These are phyloP conservation scores for Gossypioides kirkii DNA, from an alignment of 345 rosid genomes.

Conservation along the genomic window DNA sequence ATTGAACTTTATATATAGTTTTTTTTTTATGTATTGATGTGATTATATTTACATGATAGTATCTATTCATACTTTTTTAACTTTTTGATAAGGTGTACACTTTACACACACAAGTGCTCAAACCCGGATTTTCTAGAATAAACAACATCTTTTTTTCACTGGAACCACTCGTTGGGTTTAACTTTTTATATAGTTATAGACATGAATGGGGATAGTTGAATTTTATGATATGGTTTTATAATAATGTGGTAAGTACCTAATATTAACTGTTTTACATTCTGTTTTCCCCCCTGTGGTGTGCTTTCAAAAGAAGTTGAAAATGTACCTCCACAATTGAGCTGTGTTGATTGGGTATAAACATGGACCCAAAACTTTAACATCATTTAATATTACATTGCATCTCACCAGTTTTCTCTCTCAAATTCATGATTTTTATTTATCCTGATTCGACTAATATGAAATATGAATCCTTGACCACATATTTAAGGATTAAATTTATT, in stretches of 20 bases:
- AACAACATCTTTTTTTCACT: no score
- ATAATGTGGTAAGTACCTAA: not conserved
- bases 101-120: no score
- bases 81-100: no score
- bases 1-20: no score
- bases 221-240: not conserved
- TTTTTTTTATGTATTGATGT: no score
- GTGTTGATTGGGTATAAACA: not conserved
- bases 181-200: no score
- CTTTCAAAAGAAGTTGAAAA: not conserved
- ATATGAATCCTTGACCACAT: not conserved
- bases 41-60: no score
- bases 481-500: not conserved
- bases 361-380: slow-evolving; percentile 7
- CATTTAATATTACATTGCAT: not conserved
- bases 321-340: slow-evolving; percentile 2
- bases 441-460: not conserved
- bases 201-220: not conserved
- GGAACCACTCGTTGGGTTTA: no score
- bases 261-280: not conserved
- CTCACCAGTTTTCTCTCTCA: not conserved
- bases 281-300: not conserved
- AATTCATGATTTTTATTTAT: not conserved
- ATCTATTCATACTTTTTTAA: no score
- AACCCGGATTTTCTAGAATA: no score